phyloP scores from a whole-genome alignment of 495 filamentous ascomycete genomes.

The Bombardia bombarda region DNA sequence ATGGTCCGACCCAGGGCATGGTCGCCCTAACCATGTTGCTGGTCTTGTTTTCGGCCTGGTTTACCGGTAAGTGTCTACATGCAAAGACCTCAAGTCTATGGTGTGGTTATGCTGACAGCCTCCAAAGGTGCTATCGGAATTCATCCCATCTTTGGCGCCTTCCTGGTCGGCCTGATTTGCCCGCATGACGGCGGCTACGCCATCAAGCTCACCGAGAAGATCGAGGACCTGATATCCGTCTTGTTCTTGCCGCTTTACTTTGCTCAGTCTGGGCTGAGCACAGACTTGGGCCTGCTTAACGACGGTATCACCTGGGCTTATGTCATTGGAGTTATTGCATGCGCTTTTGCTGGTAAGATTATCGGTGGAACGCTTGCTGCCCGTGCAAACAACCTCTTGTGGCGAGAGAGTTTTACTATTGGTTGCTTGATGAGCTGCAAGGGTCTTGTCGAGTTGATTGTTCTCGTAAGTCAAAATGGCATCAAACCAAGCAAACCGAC shows the following conservation, averaged over 20 bases:
- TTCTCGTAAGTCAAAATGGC: conserved; percentile 56
- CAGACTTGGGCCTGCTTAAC: conserved; percentile 79
- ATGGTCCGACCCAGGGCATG: conserved; percentile 83
- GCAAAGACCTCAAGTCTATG: neutral
- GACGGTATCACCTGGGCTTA: conserved; percentile 86
- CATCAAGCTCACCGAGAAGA: conserved; percentile 90
- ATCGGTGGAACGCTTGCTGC: conserved; percentile 79
- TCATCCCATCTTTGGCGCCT: conserved; percentile 84
- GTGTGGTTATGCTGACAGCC: conserved; percentile 7
- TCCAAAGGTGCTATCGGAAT: conserved; percentile 63
- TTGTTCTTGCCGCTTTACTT: conserved; percentile 96
- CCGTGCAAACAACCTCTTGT: conserved; percentile 66
- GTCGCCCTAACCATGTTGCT: conserved; percentile 77
- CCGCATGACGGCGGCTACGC: conserved; percentile 93
- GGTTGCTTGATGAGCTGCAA: conserved; percentile 97
- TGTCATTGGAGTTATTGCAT: conserved; percentile 72
- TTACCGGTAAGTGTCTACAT: conserved; percentile 53
- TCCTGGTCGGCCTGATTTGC: conserved; percentile 84
- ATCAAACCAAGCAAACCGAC: neutral
- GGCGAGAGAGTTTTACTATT: conserved; percentile 89
- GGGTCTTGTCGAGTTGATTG: conserved; percentile 90
- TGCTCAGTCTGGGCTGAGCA: conserved; percentile 83
- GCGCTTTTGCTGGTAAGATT: conserved; percentile 84
- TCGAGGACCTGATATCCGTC: conserved; percentile 83
- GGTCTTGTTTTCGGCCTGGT: conserved; percentile 78